Evolutionary conservation across 2,329 filamentous ascomycete genomes (phyloP).

Genomic region (Capronia coronata): DNA sequence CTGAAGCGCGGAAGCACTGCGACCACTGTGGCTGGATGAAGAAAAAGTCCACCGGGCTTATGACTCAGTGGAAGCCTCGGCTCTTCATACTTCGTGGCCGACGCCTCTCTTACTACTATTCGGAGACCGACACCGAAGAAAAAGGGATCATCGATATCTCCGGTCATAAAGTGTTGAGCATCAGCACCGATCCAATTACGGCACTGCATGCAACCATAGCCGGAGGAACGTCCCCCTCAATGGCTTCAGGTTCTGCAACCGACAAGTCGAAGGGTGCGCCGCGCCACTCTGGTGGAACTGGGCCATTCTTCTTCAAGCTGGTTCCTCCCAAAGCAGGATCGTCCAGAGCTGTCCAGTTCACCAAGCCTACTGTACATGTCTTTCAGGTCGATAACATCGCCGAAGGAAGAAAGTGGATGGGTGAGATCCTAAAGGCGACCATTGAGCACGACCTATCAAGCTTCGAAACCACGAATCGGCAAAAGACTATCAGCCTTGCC

Average conservation of each 20-base stretch:
- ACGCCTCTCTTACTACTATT: conserved; percentile 91
- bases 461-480: conserved; percentile 79
- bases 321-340: conserved; percentile 82
- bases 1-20: conserved; percentile 75
- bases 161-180: conserved; percentile 90
- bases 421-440: conserved; percentile 95
- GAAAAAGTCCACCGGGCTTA: conserved; percentile 91
- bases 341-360: conserved; percentile 90
- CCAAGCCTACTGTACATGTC: conserved; percentile 93
- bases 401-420: conserved; percentile 94
- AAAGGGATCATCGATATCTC: conserved; percentile 96
- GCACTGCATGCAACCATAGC: conserved; percentile 88
- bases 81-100: conserved; percentile 92
- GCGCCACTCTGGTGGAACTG: conserved; percentile 43
- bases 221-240: conserved; percentile 49
- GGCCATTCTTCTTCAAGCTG: conserved; percentile 97
- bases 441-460: conserved; percentile 81
- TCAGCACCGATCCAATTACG: conserved; percentile 83
- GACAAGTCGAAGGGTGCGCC: conserved; percentile 29
- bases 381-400: conserved; percentile 90
- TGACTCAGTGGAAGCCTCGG: conserved; percentile 95
- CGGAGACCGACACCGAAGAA: conserved; percentile 84
- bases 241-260: conserved; percentile 32
- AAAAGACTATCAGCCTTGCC: conserved; percentile 87
- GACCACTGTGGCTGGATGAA: conserved; percentile 99